Evolutionary conservation across 306 rosid species (phyloP).

Genomic region (Sicyos edulis): DNA sequence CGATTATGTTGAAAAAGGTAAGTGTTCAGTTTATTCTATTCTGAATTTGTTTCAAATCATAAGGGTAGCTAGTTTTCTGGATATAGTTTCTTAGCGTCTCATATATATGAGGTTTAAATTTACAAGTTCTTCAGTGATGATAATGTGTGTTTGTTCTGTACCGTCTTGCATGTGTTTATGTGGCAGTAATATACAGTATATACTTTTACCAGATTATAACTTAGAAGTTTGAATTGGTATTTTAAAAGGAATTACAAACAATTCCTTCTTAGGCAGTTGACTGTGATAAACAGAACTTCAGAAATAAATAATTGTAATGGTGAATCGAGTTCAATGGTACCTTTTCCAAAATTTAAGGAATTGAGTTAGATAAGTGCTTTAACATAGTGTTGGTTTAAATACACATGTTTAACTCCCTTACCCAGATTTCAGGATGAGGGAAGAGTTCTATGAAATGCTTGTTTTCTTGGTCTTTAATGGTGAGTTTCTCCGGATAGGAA

Average conservation of each 20-base stretch:
- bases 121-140: background rate
- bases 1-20: constrained; percentile 78
- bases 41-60: background rate
- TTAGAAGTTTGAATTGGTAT: background rate
- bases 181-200: background rate
- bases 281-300: background rate
- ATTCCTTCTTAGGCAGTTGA: constrained; percentile 10
- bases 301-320: constrained; percentile 1
- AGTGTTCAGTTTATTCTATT: constrained; percentile 20
- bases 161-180: background rate
- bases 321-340: background rate
- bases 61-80: background rate
- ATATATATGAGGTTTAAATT: background rate
- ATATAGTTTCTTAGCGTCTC: background rate
- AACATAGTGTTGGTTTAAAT: background rate
- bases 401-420: background rate
- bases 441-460: background rate
- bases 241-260: background rate
- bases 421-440: background rate
- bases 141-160: background rate
- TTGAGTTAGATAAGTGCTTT: background rate
- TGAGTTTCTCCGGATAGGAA: background rate
- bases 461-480: background rate
- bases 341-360: background rate
- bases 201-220: background rate